These are phyloP conservation scores for Fusarium succisae DNA, from an alignment of 2,329 filamentous ascomycete genomes.

Conservation along the genomic window DNA sequence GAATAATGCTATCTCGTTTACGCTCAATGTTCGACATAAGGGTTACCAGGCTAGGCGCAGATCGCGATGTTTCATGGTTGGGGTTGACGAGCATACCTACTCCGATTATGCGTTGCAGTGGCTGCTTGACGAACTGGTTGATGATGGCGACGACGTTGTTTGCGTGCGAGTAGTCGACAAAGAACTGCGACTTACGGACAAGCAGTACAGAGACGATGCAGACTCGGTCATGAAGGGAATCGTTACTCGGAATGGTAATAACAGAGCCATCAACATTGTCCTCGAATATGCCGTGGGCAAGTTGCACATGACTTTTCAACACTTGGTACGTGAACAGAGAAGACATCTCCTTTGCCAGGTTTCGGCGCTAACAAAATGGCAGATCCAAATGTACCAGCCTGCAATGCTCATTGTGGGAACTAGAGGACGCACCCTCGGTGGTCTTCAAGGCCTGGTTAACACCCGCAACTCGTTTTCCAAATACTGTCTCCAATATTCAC, in stretches of 20 bases:
- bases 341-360: not conserved
- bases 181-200: constrained; percentile 75
- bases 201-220: constrained; percentile 80
- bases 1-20: constrained; percentile 74
- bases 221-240: constrained; percentile 78
- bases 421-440: constrained; percentile 82
- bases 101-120: constrained; percentile 93
- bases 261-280: constrained; percentile 85
- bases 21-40: constrained; percentile 84
- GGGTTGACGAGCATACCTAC: constrained; percentile 90
- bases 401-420: constrained; percentile 93
- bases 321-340: constrained; percentile 70
- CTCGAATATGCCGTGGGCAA: constrained; percentile 91
- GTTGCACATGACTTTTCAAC: constrained; percentile 88
- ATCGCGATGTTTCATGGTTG: constrained; percentile 89
- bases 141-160: constrained; percentile 92
- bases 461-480: constrained; percentile 86
- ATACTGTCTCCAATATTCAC: constrained; percentile 93
- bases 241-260: constrained; percentile 78
- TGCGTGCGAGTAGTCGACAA: constrained; percentile 90
- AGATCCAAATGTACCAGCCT: constrained; percentile 93
- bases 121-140: constrained; percentile 90
- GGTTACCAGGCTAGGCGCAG: constrained; percentile 84
- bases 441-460: constrained; percentile 85
- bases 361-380: constrained; percentile 14